Evolutionary conservation across 345 rosid species (phyloP).

Genomic region (Pelargonium nanum): DNA sequence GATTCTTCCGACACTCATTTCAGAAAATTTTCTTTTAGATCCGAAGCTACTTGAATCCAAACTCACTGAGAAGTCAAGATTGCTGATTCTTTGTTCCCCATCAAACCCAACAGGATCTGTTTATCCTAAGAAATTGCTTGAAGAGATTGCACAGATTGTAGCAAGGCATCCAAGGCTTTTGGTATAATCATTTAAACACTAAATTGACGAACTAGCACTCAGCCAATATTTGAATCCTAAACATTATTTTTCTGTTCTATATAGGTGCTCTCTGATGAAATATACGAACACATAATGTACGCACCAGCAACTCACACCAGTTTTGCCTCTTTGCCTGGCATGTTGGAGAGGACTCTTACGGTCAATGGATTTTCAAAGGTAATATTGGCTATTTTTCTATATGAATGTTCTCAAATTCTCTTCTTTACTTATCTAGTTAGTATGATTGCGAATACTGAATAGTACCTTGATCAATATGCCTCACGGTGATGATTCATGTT

Average conservation of each 20-base stretch:
- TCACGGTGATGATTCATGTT: conserved; percentile 8
- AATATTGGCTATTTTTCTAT: conserved; percentile 2
- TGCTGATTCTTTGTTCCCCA: conserved; percentile 86
- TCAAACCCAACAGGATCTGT: conserved; percentile 99
- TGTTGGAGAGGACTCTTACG: conserved; percentile 92
- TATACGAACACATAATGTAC: conserved; percentile 92
- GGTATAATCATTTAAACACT: conserved; percentile 31
- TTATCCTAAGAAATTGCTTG: conserved; percentile 78
- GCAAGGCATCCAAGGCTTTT: conserved; percentile 94
- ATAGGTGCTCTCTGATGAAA: conserved; percentile 92
- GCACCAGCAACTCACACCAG: conserved; percentile 84
- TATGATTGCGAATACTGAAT: not conserved
- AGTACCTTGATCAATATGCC: not conserved
- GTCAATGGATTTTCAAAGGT: conserved; percentile 98
- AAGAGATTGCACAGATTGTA: conserved; percentile 72
- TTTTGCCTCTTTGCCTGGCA: conserved; percentile 90
- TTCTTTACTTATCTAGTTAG: not conserved
- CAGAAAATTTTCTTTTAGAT: conserved; percentile 77
- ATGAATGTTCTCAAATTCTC: not conserved
- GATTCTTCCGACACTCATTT: conserved; percentile 69
- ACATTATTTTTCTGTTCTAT: conserved; percentile 4
- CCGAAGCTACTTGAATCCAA: conserved; percentile 68
- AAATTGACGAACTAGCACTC: not conserved
- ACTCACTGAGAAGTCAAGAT: conserved; percentile 73
- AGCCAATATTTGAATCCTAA: conserved; percentile 13